phyloP scores from a whole-genome alignment of 768 basidiomycete species.

The Suillus sp. region DNA sequence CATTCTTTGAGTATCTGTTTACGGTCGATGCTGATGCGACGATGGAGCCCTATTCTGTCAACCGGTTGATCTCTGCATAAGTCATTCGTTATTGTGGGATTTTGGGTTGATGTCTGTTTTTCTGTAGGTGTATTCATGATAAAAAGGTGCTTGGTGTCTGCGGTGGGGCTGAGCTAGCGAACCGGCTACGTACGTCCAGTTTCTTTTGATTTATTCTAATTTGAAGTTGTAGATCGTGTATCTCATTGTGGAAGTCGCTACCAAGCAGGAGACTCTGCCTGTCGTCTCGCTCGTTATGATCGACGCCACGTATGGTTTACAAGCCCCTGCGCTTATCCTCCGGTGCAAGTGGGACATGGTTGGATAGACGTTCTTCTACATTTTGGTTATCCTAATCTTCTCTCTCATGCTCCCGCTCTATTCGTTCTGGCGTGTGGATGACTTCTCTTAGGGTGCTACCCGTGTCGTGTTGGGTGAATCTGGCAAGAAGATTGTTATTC shows the following conservation, averaged over 20 bases:
- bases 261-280: slow-evolving; percentile 67
- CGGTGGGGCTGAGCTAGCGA: slow-evolving; percentile 91
- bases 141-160: slow-evolving; percentile 93
- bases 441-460: slow-evolving; percentile 95
- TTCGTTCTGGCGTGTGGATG: slow-evolving; percentile 98
- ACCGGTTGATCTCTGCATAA: slow-evolving; percentile 90
- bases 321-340: slow-evolving; percentile 88
- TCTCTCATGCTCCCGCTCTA: slow-evolving; percentile 92
- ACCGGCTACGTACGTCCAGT: slow-evolving; percentile 75
- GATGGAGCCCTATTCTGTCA: slow-evolving; percentile 84
- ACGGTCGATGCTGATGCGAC: slow-evolving; percentile 95
- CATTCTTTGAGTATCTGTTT: slow-evolving; percentile 96
- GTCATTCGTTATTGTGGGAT: slow-evolving; percentile 35
- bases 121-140: slow-evolving; percentile 94
- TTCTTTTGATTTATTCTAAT: background rate
- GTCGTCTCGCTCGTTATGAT: slow-evolving; percentile 88
- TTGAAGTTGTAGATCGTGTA: slow-evolving; percentile 68
- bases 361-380: slow-evolving; percentile 96
- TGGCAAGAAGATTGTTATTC: slow-evolving; percentile 94
- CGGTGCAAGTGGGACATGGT: slow-evolving; percentile 99
- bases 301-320: slow-evolving; percentile 91
- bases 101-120: background rate
- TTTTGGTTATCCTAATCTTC: slow-evolving; percentile 90
- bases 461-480: slow-evolving; percentile 92
- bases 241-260: slow-evolving; percentile 79